Percentiles rank a stretch among this genome's conserved stretches.
phyloP scores from a whole-genome alignment of 768 basidiomycete species.

The Pleurotus sapidus region DNA sequence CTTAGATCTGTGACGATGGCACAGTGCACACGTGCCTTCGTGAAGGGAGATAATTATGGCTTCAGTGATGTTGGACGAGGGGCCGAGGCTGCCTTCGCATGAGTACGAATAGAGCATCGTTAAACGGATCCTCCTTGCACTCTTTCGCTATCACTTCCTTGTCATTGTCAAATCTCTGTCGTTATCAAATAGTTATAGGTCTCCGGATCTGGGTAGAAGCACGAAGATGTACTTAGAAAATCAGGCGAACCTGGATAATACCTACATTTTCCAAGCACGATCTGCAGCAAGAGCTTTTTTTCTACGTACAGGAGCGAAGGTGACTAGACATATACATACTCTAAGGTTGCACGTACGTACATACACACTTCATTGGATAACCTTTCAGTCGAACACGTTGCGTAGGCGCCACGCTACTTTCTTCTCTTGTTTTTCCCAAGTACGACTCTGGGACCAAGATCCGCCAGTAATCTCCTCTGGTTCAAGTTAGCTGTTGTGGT shows the following conservation, averaged over 20 bases:
- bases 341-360: background rate
- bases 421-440: too few species aligned
- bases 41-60: conserved; percentile 66
- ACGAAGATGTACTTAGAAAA: background rate
- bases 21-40: conserved; percentile 85
- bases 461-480: too few species aligned
- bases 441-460: too few species aligned
- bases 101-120: background rate
- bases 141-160: too few species aligned
- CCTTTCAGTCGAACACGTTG: background rate
- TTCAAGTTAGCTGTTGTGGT: too few species aligned
- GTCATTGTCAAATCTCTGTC: too few species aligned
- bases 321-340: background rate
- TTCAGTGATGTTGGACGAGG: conserved; percentile 47
- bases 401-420: background rate
- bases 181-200: too few species aligned
- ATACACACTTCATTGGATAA: background rate
- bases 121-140: background rate
- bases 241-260: background rate
- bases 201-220: background rate
- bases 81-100: conserved; percentile 44
- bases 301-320: background rate
- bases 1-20: conserved; percentile 93
- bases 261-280: background rate
- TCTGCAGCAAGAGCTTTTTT: background rate